Evolutionary conservation across 495 filamentous ascomycete species (phyloP).

Genomic region (Beverwykella pulmonaria): DNA sequence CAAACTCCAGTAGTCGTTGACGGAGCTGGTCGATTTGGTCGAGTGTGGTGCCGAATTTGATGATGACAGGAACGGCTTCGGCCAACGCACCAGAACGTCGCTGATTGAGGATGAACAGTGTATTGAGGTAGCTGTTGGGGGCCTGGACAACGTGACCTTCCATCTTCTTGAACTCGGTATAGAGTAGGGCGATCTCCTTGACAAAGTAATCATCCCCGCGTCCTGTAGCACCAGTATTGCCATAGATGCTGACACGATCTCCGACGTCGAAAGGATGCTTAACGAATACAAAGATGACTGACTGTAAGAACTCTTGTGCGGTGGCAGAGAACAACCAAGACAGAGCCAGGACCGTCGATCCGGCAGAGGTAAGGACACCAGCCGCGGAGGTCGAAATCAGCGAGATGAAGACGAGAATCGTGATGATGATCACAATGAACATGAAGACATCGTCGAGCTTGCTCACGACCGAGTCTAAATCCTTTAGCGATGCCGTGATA

Average conservation of each 20-base stretch:
- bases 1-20: slow-evolving; percentile 80
- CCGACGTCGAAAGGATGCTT: slow-evolving; percentile 98
- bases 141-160: slow-evolving; percentile 94
- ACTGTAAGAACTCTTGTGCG: slow-evolving; percentile 90
- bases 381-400: slow-evolving; percentile 88
- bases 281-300: slow-evolving; percentile 92
- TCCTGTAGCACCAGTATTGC: slow-evolving; percentile 76
- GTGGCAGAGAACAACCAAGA: slow-evolving; percentile 92
- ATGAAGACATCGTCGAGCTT: slow-evolving; percentile 88
- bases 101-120: slow-evolving; percentile 92
- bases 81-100: slow-evolving; percentile 85
- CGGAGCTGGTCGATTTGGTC: slow-evolving; percentile 86
- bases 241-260: slow-evolving; percentile 88
- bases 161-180: slow-evolving; percentile 98
- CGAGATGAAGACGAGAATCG: slow-evolving; percentile 81
- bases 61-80: slow-evolving; percentile 79
- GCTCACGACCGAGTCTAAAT: slow-evolving; percentile 91
- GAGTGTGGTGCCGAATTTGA: slow-evolving; percentile 87
- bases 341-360: slow-evolving; percentile 81
- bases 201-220: slow-evolving; percentile 93
- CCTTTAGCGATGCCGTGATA: slow-evolving; percentile 91
- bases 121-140: slow-evolving; percentile 91
- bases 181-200: slow-evolving; percentile 90
- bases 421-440: slow-evolving; percentile 78
- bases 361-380: slow-evolving; percentile 80